A percentile compares a stretch with the other conserved stretches of the same genome.
Conservation (phyloP, 2,329 filamentous ascomycete genomes). For the Penicillium sp. region DNA sequence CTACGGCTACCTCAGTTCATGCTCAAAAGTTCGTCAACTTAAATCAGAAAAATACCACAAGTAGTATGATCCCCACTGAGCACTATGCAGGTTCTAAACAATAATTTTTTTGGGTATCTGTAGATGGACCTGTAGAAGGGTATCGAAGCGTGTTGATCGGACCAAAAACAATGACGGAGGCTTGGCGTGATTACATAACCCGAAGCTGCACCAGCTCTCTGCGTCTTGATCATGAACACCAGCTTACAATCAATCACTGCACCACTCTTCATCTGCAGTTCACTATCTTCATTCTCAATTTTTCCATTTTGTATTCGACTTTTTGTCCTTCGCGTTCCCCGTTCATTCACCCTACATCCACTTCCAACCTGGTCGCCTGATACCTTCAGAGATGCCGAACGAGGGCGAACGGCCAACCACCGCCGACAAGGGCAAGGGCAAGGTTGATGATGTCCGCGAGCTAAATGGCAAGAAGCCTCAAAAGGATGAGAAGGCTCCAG, state of each 20-base stretch:
- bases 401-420: conserved; percentile 83
- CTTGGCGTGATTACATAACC: conserved; percentile 26
- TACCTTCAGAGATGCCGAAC: conserved; percentile 73
- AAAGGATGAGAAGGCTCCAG: conserved; percentile 68
- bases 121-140: conserved; percentile 1
- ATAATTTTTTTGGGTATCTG: not conserved
- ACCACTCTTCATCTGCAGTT: conserved; percentile 20
- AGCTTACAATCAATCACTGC: conserved; percentile 25
- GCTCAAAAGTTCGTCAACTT: too few species aligned
- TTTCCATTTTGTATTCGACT: conserved; percentile 6
- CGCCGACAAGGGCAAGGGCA: conserved; percentile 94
- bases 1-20: too few species aligned
- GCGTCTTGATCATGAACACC: conserved; percentile 20
- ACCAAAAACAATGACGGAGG: conserved; percentile 23
- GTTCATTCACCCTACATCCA: conserved; percentile 9
- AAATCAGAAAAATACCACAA: too few species aligned
- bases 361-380: conserved; percentile 29
- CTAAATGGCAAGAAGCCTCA: conserved; percentile 54
- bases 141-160: conserved; percentile 4
- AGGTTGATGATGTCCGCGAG: conserved; percentile 71
- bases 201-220: conserved; percentile 28
- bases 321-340: conserved; percentile 3
- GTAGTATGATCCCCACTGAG: not conserved
- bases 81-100: not conserved
- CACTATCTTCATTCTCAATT: conserved; percentile 14